These are phyloP conservation scores for Eimeria acervulina DNA, from an alignment of 169 alveolate genomes.

Conservation along the genomic window DNA sequence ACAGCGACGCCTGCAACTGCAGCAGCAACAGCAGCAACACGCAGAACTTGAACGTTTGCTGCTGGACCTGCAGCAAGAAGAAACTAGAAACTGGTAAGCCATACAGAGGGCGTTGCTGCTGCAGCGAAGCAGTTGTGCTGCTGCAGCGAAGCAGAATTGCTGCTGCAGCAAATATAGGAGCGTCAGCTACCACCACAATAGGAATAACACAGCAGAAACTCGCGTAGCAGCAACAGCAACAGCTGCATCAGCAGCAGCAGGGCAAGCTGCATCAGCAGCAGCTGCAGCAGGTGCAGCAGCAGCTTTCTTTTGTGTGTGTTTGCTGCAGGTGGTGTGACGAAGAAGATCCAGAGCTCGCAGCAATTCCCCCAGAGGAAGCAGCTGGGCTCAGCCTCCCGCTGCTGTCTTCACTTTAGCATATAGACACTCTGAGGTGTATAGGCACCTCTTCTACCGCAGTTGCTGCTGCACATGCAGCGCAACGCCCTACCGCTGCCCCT, in stretches of 20 bases:
- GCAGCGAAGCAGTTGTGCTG: not conserved
- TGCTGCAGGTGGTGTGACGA: constrained; percentile 8
- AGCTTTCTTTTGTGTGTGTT: not conserved
- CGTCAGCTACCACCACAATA: not conserved
- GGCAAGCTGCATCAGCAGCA: not conserved
- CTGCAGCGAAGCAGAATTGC: not conserved
- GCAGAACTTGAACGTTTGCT: not conserved
- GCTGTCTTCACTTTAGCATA: not conserved
- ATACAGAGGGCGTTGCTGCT: not conserved
- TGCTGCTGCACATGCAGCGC: too few relatives aligned
- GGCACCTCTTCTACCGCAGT: too few relatives aligned
- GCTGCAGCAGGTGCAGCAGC: not conserved
- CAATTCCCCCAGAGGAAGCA: constrained; percentile 12
- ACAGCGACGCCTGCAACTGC: not conserved
- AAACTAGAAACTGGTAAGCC: not conserved
- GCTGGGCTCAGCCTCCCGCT: not conserved
- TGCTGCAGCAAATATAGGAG: not conserved
- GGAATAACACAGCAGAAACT: not conserved
- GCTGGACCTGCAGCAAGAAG: constrained; percentile 29
- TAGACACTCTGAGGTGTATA: too few relatives aligned
- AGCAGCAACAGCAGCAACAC: not conserved
- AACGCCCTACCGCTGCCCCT: too few relatives aligned
- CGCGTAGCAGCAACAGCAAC: not conserved
- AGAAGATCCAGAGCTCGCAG: constrained; percentile 27
- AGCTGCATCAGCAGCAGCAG: not conserved